Percentiles rank a stretch among this genome's conserved stretches.
phyloP scores from a whole-genome alignment of 257 asterid species.

The Nicotiana noctiflora region DNA sequence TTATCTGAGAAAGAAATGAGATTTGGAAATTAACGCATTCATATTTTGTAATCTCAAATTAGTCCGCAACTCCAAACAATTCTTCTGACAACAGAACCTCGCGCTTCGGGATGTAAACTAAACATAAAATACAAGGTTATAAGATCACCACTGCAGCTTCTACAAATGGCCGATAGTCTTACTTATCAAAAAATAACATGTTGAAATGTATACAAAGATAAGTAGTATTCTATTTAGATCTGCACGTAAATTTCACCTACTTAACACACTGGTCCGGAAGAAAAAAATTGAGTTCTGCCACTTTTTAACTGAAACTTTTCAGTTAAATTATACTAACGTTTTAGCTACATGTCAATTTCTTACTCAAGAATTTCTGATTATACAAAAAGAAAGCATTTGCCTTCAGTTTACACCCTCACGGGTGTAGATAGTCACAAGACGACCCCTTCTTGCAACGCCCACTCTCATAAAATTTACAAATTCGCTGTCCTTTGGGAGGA shows the following conservation, averaged over 20 bases:
- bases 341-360: conserved; percentile 8
- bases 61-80: not conserved
- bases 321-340: not conserved
- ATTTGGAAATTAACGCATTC: not conserved
- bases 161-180: too few species aligned
- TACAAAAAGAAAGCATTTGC: conserved; percentile 11
- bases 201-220: too few species aligned
- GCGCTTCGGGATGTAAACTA: too few species aligned
- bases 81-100: too few species aligned
- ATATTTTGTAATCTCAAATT: not conserved
- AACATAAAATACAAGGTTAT: too few species aligned
- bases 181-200: too few species aligned
- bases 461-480: conserved; percentile 81
- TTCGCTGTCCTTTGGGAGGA: conserved; percentile 64
- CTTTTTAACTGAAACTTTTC: conserved; percentile 4
- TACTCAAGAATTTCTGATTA: conserved; percentile 18
- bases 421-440: conserved; percentile 79
- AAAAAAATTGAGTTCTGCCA: conserved; percentile 3
- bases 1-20: not conserved
- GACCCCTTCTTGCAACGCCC: conserved; percentile 95
- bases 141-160: too few species aligned
- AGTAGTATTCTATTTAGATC: too few species aligned
- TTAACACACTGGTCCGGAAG: not conserved
- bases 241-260: too few species aligned
- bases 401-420: conserved; percentile 25